Evolutionary conservation across 1,284 basidiomycete species (phyloP), one percentile per base, ranked within the genome.

Genomic region (Vanrija humicola): DNA sequence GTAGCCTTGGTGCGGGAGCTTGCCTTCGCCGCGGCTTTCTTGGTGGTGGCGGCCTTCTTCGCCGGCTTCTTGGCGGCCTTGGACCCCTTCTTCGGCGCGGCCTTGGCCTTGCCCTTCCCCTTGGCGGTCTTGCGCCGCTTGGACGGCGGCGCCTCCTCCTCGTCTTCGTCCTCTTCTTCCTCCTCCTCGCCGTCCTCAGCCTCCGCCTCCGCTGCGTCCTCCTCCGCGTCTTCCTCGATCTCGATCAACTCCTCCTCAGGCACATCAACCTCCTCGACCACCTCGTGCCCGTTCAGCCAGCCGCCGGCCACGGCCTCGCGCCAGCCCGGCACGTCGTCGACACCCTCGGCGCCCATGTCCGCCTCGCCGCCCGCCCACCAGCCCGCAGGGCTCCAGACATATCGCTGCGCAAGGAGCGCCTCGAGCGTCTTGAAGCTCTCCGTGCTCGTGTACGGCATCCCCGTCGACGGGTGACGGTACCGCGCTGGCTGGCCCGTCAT

Each of bases 401-500:
- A 75, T 9, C 67, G 59, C 12, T 69, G 49, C 3, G 28, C 48
- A 9, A 70, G 52, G 6, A 75, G 34, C 4, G 62, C 70, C 54
- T 73, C 61, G 18, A 80, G 72, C 19, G 69, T 64, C 10, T 59
- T 46, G 61, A 77, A 81, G 18, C 77, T 79, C n/a, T 74, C 62
- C 1, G 61, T 56, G 1, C 50, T 75, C 6, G 77, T 73, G 56
- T 77, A 82, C 0, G 79, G 77, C 1, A 78, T 74, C 21, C 73
- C 69, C 0, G 79, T 78, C 1, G 54, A 46, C 5, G 79, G 79
- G 60, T 81, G 79, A 29, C 74, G 70, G 64, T 82, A 82, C 21
- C 67, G 64, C 0, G 80, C 80, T 0, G 74, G 70, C 6, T 74
- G 65, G 14, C 80, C 80, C 0, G 79, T 80, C 48, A 81, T 69